Evolutionary conservation across 768 basidiomycete genomes (phyloP), one percentile per base, ranked within the genome.

Genomic region (Aureoboletus auriporus): DNA sequence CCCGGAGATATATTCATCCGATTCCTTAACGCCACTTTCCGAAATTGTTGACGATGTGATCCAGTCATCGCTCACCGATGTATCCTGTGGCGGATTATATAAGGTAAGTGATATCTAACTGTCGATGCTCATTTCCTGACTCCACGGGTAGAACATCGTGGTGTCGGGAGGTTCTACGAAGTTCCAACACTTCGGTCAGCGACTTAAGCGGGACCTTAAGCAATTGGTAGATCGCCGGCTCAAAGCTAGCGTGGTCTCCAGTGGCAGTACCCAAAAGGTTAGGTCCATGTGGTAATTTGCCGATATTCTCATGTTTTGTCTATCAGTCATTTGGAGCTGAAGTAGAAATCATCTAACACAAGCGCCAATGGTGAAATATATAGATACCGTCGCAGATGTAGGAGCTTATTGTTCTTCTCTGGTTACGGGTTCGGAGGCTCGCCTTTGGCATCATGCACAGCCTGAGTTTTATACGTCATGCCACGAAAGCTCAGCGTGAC

Each of bases 151-250:
- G 91, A 99, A 98, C 70, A 98, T 98, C 47, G 96, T 99, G 7
- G 71, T 98, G 2, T 93, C 90, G 0, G 96, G 96, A 48, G 96
- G 96, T 17, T 95, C 93, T 9, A 98, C 96, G 42, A 98, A 97
- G 95, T 98, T 98, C 77, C 91, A 95, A 58, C 86, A 97, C 73
- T 98, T 99, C 63, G 93, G 92, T n/a, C 85, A 92, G 65, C 84
- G 96, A 39, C 79, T 99, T 54, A 94, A 98, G 74, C 83, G 94
- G 37, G 95, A 99, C 62, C 71, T 99, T 38, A 96, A 93, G 73
- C 88, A 89, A 57, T 71, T 99, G 20, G 95, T 98, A 26, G 94
- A 97, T 67, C 85, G 84, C 51, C 75, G 96, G 51, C 77, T 99
- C 52, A 86, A 93, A 54, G 79, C 80, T 9, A 86, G 85, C 57